Conservation (phyloP, 768 basidiomycete species). For the Tephrocybe sp. region DNA sequence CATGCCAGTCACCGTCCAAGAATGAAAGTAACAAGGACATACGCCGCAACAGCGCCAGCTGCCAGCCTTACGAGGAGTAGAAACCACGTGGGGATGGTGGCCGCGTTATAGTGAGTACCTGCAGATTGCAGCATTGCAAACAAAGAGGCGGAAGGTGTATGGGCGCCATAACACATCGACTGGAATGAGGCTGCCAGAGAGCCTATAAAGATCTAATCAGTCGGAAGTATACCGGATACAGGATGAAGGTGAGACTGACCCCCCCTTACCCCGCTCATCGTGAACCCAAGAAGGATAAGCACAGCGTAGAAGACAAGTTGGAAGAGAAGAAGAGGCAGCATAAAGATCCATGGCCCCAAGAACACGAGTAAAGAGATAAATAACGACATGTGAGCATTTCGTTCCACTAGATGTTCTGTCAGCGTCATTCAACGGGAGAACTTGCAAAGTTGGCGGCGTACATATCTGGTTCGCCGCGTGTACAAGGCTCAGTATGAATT, state of each 20-base stretch:
- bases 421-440: no score
- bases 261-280: not conserved
- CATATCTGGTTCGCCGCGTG: not conserved
- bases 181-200: constrained; percentile 24
- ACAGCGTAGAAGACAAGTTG: not conserved
- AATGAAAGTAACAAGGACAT: constrained; percentile 18
- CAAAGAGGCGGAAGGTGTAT: constrained; percentile 22
- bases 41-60: constrained; percentile 18
- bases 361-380: not conserved
- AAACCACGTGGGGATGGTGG: constrained; percentile 57
- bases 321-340: not conserved
- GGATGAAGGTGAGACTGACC: not conserved
- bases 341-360: constrained; percentile 1
- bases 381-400: not conserved
- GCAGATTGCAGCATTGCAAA: constrained; percentile 24
- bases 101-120: constrained; percentile 22
- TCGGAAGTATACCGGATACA: no score
- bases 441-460: no score
- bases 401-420: not conserved
- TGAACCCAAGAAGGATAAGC: not conserved
- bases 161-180: constrained; percentile 23
- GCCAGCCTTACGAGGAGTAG: constrained; percentile 48
- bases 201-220: constrained; percentile 16
- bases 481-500: not conserved
- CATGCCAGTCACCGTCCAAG: constrained; percentile 3